A percentile compares a stretch with the other conserved stretches of the same genome.
Conservation (phyloP, 1,284 basidiomycete genomes). For the Apiotrichum sp. region DNA sequence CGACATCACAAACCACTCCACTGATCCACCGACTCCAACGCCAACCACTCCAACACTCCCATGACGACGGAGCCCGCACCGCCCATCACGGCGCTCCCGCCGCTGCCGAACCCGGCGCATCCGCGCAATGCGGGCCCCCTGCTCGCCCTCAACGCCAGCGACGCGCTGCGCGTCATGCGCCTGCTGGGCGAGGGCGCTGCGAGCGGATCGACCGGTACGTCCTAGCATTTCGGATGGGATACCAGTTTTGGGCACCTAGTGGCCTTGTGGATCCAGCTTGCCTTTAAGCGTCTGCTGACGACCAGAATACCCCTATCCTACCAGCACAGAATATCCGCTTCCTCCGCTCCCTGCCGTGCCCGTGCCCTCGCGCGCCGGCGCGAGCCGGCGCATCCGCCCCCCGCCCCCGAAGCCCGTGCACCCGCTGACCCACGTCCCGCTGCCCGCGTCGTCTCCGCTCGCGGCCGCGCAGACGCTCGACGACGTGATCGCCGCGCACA, state of each 20-base stretch:
- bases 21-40: too few relatives aligned
- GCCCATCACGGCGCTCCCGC: not conserved
- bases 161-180: slow-evolving; percentile 7
- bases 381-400: not conserved
- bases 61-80: not conserved
- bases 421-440: slow-evolving; percentile 3
- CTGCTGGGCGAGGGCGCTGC: slow-evolving; percentile 5
- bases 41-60: too few relatives aligned
- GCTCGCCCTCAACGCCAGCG: not conserved
- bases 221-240: not conserved
- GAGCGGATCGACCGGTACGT: slow-evolving; percentile 9
- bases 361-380: slow-evolving; percentile 5
- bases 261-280: not conserved
- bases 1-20: too few relatives aligned
- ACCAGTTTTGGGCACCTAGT: too few relatives aligned
- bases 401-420: not conserved
- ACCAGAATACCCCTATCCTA: slow-evolving; percentile 17
- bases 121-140: not conserved
- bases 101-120: slow-evolving; percentile 2
- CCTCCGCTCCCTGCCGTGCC: slow-evolving; percentile 17
- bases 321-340: slow-evolving; percentile 11
- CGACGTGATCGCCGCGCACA: slow-evolving; percentile 5
- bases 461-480: not conserved
- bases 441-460: slow-evolving; percentile 3
- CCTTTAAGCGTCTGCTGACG: not conserved